Evolutionary conservation across 23 red algal genomes (phyloP), one percentile per base, ranked within the genome.

Genomic region (Cyanidioschyzon merolae): DNA sequence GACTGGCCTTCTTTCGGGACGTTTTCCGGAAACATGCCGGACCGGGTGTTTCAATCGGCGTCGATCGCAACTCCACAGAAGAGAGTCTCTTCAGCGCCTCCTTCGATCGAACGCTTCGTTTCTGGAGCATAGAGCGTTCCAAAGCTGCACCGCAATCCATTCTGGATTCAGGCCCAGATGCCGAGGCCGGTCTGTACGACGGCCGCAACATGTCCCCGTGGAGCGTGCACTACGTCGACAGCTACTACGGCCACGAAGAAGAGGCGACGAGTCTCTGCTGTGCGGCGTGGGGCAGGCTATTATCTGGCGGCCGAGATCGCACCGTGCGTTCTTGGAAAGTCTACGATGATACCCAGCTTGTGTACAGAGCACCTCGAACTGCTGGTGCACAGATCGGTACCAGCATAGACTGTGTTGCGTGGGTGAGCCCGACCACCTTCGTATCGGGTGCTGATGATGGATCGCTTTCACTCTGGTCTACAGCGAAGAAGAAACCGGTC

Each of bases 321-420:
- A 89, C 92, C 2, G 57, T 96, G 32, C 87, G 92, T 2, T 37
- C 87, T 27, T 96, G 89, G 80, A 96, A 96, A 74, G 76, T 96
- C 54, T 71, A 79, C 0, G 92, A 96, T 31, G 88, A 80, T 37
- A 83, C 87, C 12, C 92, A 96, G 74, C 77, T 96, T 16, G 82
- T 96, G 26, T 96, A 84, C 76, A 74, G 88, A 17, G 84, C 75
- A 26, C 85, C 78, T 18, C 76, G 85, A 38, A 50, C 45, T 29
- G 81, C 82, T 2, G 63, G 63, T 17, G 3, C 3, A 12, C 16
- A 7, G 16, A 27, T 71, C 7, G n/a, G 32, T 7, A 77, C 80
- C 37, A 86, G 87, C 29, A 79, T 90, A 1, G 92, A 96, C 79
- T 39, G 83, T 25, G 84, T 96, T 37, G 29, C 92, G 16, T 85